phyloP scores from a whole-genome alignment of 176 grass and related monocot species.

The Alopecurus myosuroides region DNA sequence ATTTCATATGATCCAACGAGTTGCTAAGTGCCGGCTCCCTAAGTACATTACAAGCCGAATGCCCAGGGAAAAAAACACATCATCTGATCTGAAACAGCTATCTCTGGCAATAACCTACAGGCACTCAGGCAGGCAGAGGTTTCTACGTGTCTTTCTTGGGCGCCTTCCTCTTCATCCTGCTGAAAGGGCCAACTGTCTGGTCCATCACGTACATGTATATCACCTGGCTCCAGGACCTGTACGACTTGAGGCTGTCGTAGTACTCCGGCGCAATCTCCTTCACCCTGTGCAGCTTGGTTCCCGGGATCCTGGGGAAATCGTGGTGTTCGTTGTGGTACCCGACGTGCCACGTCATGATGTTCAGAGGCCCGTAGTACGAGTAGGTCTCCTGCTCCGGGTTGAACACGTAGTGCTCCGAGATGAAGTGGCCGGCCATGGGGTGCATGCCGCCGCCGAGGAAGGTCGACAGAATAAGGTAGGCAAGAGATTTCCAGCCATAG shows the following conservation, averaged over 20 bases:
- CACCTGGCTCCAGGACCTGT: slow-evolving; percentile 92
- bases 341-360: slow-evolving; percentile 89
- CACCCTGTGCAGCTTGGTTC: slow-evolving; percentile 68
- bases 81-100: neutral
- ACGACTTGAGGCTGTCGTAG: slow-evolving; percentile 55
- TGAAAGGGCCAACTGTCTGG: slow-evolving; percentile 69
- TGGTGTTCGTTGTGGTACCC: slow-evolving; percentile 99
- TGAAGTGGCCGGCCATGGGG: slow-evolving; percentile 93
- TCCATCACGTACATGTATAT: slow-evolving; percentile 99
- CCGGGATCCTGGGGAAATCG: slow-evolving; percentile 91
- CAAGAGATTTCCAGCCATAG: slow-evolving; percentile 63
- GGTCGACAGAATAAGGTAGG: slow-evolving; percentile 70
- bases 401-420: slow-evolving; percentile 95
- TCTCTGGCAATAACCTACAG: neutral
- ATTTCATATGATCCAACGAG: neutral
- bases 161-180: slow-evolving; percentile 85
- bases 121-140: too few relatives aligned
- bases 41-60: neutral
- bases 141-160: slow-evolving; percentile 56
- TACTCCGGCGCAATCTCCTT: slow-evolving; percentile 86
- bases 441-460: slow-evolving; percentile 97
- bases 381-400: slow-evolving; percentile 81
- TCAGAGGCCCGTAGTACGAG: slow-evolving; percentile 91
- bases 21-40: neutral
- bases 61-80: neutral